These are phyloP conservation scores for Babesia ovata DNA, from an alignment of 169 alveolate genomes.

Conservation along the genomic window DNA sequence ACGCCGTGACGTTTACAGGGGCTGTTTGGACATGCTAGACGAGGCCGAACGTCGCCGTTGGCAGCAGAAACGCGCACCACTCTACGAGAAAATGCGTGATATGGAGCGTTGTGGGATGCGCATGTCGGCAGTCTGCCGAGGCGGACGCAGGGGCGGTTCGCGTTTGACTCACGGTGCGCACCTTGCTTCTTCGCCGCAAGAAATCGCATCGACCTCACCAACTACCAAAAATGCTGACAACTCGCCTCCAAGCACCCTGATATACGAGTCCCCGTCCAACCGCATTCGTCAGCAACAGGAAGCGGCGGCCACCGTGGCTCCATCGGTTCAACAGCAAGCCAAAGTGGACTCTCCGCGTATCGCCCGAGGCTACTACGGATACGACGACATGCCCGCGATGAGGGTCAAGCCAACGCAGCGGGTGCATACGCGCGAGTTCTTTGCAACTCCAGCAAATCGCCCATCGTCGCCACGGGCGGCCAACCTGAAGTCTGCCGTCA, in stretches of 20 bases:
- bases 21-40: background rate
- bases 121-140: slow-evolving; percentile 38
- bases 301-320: background rate
- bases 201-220: background rate
- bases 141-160: slow-evolving; percentile 41
- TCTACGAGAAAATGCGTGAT: slow-evolving; percentile 7
- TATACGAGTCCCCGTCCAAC: slow-evolving; percentile 39
- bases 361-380: slow-evolving; percentile 37
- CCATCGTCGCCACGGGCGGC: background rate
- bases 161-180: slow-evolving; percentile 22
- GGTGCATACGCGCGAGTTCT: background rate
- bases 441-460: background rate
- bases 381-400: slow-evolving; percentile 18
- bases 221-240: background rate
- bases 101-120: slow-evolving; percentile 32
- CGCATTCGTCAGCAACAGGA: background rate
- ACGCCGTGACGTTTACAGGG: slow-evolving; percentile 18
- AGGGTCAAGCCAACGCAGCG: background rate
- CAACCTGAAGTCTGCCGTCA: background rate
- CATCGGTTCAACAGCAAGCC: background rate
- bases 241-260: background rate
- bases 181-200: background rate
- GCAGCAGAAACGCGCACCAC: slow-evolving; percentile 9
- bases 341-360: slow-evolving; percentile 5
- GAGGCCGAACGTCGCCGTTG: slow-evolving; percentile 12